Evolutionary conservation across 108 stramenopile species (phyloP).

Genomic region (Heterococcus sp.): DNA sequence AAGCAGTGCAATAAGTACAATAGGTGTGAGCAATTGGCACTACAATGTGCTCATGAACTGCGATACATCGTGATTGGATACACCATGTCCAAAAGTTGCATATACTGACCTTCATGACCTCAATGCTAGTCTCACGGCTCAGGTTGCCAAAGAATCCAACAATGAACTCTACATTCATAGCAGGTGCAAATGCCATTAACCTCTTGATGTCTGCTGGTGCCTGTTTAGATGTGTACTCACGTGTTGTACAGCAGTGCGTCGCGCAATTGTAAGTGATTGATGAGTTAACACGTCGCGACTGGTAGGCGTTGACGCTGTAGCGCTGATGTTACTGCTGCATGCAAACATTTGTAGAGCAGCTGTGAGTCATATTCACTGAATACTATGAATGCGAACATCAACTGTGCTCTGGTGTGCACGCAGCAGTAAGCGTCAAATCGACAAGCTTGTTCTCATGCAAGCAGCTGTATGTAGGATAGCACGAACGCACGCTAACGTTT

Average conservation of each 20-base stretch:
- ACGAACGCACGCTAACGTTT: no score
- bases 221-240: slow-evolving; percentile 28
- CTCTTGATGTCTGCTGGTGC: slow-evolving; percentile 96
- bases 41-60: no score
- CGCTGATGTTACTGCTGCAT: no score
- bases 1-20: background rate
- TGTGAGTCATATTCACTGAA: no score
- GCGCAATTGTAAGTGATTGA: background rate
- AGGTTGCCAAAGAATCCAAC: slow-evolving; percentile 93
- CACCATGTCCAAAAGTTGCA: background rate
- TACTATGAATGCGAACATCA: no score
- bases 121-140: slow-evolving; percentile 83
- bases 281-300: background rate
- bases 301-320: background rate
- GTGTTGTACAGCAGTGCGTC: background rate
- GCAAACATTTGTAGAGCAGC: no score
- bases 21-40: background rate
- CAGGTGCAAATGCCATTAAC: slow-evolving; percentile 80
- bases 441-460: no score
- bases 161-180: slow-evolving; percentile 92
- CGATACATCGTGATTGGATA: background rate
- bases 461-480: no score
- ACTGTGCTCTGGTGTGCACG: no score
- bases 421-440: no score
- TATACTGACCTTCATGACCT: slow-evolving; percentile 38